Evolutionary conservation across 176 grass and related monocot genomes (phyloP).

Genomic region (Ensete ventricosum): DNA sequence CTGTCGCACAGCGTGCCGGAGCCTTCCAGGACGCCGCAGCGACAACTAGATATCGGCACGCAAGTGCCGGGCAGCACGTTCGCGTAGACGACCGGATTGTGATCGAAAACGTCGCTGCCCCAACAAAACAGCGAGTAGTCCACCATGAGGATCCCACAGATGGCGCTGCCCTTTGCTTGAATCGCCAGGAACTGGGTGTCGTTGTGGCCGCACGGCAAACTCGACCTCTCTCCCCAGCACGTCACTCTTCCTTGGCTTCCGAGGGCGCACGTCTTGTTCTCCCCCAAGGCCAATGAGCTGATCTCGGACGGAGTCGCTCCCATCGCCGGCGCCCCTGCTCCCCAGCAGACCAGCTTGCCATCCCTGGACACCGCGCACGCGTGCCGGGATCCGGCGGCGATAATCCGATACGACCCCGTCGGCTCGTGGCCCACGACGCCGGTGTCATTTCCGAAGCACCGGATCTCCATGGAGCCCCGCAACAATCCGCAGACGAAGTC

Average conservation of each 20-base stretch:
- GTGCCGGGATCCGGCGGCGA: constrained; percentile 32
- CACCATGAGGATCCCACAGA: constrained; percentile 63
- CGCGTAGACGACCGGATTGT: constrained; percentile 43
- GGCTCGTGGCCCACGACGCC: constrained; percentile 37
- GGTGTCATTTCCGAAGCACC: constrained; percentile 55
- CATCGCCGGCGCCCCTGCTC: constrained; percentile 23
- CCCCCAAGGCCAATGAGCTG: constrained; percentile 47
- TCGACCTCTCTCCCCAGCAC: constrained; percentile 50
- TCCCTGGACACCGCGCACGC: constrained; percentile 50
- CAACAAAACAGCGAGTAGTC: constrained; percentile 88
- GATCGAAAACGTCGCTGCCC: constrained; percentile 39
- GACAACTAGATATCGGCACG: constrained; percentile 26
- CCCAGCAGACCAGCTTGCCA: constrained; percentile 49
- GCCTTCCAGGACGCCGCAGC: constrained; percentile 54
- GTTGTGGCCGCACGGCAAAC: constrained; percentile 23
- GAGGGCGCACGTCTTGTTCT: constrained; percentile 42
- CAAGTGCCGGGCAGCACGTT: constrained; percentile 67
- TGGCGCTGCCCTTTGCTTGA: constrained; percentile 28
- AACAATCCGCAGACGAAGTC: constrained; percentile 67
- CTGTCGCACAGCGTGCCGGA: constrained; percentile 47
- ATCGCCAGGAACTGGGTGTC: constrained; percentile 41
- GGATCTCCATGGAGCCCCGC: neutral
- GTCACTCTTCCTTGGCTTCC: constrained; percentile 40
- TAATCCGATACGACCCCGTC: neutral
- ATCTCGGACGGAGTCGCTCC: constrained; percentile 16